Evolutionary conservation across 805 yeast species (phyloP), one percentile per base, ranked within the genome.

Genomic region (Ogataea wickerhamii): DNA sequence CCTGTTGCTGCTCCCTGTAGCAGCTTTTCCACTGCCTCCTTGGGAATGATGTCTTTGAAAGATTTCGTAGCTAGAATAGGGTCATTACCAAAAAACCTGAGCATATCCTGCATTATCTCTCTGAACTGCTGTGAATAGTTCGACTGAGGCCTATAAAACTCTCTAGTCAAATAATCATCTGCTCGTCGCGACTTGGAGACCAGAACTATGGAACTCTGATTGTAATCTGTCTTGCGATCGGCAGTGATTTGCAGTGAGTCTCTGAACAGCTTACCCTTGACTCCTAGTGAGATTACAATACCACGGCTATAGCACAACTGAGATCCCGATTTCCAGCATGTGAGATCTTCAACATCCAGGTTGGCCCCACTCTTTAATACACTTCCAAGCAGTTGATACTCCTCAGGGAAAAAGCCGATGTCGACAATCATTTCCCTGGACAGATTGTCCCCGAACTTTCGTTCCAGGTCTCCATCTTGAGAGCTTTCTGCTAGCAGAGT

Each of bases 221-320:
- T n/a, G 29, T 22, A 11, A 6, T 30, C n/a, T 16, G 32, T 5
- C 13, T 14, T 22, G 10, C 29, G 33, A 30, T 45, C 44, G 12
- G 44, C 47, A 2, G 16, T 43, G 18, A 38, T 17, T 16, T 48
- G 48, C 34, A 41, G 17, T 4, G 3, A n/a, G 1, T 32, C 38
- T 12, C 25, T 16, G 24, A 33, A 48, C 7, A 22, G 13, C n/a
- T 39, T 43, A 2, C 43, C 42, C 21, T 36, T 41, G 12, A 45
- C 24, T 3, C 37, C 16, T 26, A 43, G n/a, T 6, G 51, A 36
- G 2, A 47, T 11, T 4, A 44, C 44, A 2, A 35, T 16, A 6
- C 40, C 40, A 7, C 34, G 24, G n/a, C 33, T 19, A 16, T 33
- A 30, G 32, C 32, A 16, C 20, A 28, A 12, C 12, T 3, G 28